Conservation (phyloP, 192 early-diverging fungal genomes). For the Gaertneriomyces semiglobifer region DNA sequence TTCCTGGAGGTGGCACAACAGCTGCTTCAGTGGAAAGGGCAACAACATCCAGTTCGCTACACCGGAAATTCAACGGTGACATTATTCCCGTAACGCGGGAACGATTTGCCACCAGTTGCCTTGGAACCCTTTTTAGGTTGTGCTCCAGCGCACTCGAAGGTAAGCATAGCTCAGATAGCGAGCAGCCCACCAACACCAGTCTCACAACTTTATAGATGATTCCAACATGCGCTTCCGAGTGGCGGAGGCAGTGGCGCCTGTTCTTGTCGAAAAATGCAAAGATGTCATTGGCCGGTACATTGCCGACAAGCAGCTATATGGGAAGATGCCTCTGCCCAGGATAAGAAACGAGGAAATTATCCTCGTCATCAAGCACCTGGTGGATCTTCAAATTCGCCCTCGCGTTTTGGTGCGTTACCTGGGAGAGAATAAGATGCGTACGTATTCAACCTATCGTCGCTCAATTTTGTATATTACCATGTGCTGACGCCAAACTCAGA, state of each 20-base stretch:
- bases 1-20: too few species aligned
- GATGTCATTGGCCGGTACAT: constrained; percentile 56
- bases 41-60: too few species aligned
- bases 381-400: constrained; percentile 45
- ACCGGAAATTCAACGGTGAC: constrained; percentile 23
- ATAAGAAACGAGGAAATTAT: constrained; percentile 60
- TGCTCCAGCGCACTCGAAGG: constrained; percentile 52
- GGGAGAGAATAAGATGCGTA: constrained; percentile 40
- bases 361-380: constrained; percentile 49
- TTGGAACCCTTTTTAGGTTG: constrained; percentile 63
- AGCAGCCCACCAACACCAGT: not conserved
- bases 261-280: constrained; percentile 62
- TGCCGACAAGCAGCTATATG: constrained; percentile 62
- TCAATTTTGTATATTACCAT: not conserved
- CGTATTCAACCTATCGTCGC: constrained; percentile 15
- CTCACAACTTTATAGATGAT: constrained; percentile 32
- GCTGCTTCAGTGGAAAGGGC: too few species aligned
- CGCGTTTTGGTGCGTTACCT: constrained; percentile 39
- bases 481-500: constrained; percentile 26
- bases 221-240: constrained; percentile 52
- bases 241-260: constrained; percentile 57
- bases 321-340: constrained; percentile 68
- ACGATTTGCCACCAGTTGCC: constrained; percentile 61
- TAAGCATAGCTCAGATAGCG: constrained; percentile 3
- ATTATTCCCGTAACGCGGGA: constrained; percentile 64